Evolutionary conservation across 2,329 filamentous ascomycete species (phyloP), one percentile per base, ranked within the genome.

Genomic region (Aschersonia sp.): DNA sequence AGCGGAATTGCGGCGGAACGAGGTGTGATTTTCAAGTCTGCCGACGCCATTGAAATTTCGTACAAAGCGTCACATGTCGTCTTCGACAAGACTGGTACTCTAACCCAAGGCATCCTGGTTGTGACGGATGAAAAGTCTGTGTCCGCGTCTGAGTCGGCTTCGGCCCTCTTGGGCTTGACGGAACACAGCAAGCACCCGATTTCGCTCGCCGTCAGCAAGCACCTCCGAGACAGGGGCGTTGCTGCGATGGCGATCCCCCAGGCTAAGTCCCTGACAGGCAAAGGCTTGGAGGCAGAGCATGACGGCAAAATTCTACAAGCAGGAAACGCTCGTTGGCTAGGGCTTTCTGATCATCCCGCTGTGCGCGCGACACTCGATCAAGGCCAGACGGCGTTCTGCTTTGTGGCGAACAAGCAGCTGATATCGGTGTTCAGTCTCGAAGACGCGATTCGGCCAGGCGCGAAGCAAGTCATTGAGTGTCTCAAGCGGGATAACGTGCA

Each of bases 61-160:
- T 66, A 73, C 47, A 80, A 76, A 49, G 66, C 75, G 0, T 72
- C 77, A 0, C 77, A 88, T 54, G 74, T 88, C 2, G 72, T 90
- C 0, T 84, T 90, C 53, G 84, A 90, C 66, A 90, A 90, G 62
- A 90, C 86, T 0, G 84, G 85, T 0, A 90, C 84, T 0, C 59
- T 90, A 7, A 89, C 84, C 0, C 59, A 68, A 30, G 81, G 79
- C 0, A 68, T 71, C 2, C 54, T 83, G 32, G 61, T 64, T 43
- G 61, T 76, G 35, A 37, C 35, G 12, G 8, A 37, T 47, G 58
- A 59, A 50, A 30, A 9, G 4, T 29, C 50, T 29, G 48, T 31
- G n/a, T 5, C 48, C 14, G 41, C 29, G 1, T 44, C 51, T 0
- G 22, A 51, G 1, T 44, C 48, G 1, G 48, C 57, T 37, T 43